phyloP scores from a whole-genome alignment of 129 eudicot species.

The Flaveria ramosissima region DNA sequence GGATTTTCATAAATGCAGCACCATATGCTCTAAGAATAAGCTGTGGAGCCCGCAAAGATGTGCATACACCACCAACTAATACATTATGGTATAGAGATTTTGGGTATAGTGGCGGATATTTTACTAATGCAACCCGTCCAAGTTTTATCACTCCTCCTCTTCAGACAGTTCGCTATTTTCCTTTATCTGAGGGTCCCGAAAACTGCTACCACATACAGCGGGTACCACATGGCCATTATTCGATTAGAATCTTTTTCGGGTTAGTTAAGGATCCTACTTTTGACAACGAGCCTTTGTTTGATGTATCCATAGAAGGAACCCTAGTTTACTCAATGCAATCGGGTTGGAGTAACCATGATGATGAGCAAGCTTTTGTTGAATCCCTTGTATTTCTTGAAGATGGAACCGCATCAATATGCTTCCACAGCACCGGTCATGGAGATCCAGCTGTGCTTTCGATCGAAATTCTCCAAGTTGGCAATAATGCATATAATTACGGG shows the following conservation, averaged over 20 bases:
- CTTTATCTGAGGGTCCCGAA: slow-evolving; percentile 87
- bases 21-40: slow-evolving; percentile 86
- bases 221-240: slow-evolving; percentile 79
- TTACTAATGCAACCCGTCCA: slow-evolving; percentile 72
- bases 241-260: slow-evolving; percentile 75
- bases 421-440: slow-evolving; percentile 97
- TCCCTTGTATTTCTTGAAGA: slow-evolving; percentile 73
- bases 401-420: slow-evolving; percentile 74
- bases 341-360: slow-evolving; percentile 94
- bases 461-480: slow-evolving; percentile 86
- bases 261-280: slow-evolving; percentile 74
- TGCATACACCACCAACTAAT: slow-evolving; percentile 66
- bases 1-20: slow-evolving; percentile 49
- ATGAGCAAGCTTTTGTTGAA: slow-evolving; percentile 79
- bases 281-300: slow-evolving; percentile 86
- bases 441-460: slow-evolving; percentile 85
- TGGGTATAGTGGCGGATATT: slow-evolving; percentile 88
- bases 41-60: slow-evolving; percentile 82
- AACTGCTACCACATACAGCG: slow-evolving; percentile 76
- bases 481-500: slow-evolving; percentile 72
- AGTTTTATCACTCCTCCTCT: slow-evolving; percentile 76
- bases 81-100: slow-evolving; percentile 88
- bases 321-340: slow-evolving; percentile 70
- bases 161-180: slow-evolving; percentile 75
- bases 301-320: slow-evolving; percentile 85